Evolutionary conservation across 805 yeast genomes (phyloP), one percentile per base, ranked within the genome.

Genomic region (Clavispora carvajalis): DNA sequence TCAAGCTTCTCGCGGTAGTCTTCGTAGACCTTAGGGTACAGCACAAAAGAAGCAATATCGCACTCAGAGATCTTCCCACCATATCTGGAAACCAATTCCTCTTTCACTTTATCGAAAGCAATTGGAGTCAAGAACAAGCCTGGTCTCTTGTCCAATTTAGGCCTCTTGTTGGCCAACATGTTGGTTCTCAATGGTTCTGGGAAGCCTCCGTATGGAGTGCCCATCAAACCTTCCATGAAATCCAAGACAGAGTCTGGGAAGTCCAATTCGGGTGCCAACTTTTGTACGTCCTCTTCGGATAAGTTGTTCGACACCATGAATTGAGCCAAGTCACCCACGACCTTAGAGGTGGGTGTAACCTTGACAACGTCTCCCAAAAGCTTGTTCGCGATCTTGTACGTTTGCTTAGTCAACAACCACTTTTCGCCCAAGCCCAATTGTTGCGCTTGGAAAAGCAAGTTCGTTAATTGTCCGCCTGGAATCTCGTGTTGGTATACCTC

Each of bases 181-280:
- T 90, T 87, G 29, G 96, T 76, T 71, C 99, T 82, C 67, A 93
- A 75, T 29, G 99, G 99, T 71, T 93, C 99, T 45, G 99, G 99
- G 95, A 93, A 93, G 7, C 99, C 99, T 53, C 99, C 99, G 62
- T 87, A 88, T 59, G 99, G 99, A 52, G 93, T 93, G 62, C 99
- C 99, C 86, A 93, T 93, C 63, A 93, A 77, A 56, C 99, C 99
- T 74, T 93, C 96, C 77, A 93, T 89, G 79, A 93, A 93, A 68
- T 93, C 99, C 63, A 93, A 77, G 13, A 93, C 96, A 16, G 98
- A 91, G 60, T 85, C 97, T 48, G 99, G 99, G 96, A 93, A 91
- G 69, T 93, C 99, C 55, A 93, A 77, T 47, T 88, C 86, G 40
- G 79, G 70, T 3, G 99, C 99, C 53, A 93, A 79, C 61, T 83